Conservation (phyloP, 176 grass and related monocot genomes). For the Panicum miliaceum region DNA sequence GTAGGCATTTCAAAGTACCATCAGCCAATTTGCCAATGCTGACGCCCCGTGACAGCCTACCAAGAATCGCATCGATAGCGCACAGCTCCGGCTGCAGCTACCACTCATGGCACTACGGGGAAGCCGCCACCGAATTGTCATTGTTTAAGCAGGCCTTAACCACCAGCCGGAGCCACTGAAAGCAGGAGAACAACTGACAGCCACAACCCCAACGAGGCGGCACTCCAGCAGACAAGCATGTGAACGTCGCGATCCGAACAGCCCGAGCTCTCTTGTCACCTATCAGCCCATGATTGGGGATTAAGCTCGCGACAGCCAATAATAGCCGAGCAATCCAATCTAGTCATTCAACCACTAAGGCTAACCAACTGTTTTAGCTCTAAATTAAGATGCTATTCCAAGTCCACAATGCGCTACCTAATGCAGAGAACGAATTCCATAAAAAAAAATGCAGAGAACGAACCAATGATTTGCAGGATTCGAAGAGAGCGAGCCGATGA, state of each 20-base stretch:
- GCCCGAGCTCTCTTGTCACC: slow-evolving; percentile 39
- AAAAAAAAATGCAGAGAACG: neutral
- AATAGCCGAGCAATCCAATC: slow-evolving; percentile 17
- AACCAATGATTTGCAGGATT: slow-evolving; percentile 14
- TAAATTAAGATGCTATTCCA: slow-evolving; percentile 22
- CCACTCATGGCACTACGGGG: neutral
- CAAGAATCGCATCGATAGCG: slow-evolving; percentile 28
- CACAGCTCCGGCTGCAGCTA: slow-evolving; percentile 31
- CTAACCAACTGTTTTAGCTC: neutral
- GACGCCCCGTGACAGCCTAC: slow-evolving; percentile 48
- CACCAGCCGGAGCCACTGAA: slow-evolving; percentile 28
- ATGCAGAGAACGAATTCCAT: neutral
- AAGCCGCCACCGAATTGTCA: slow-evolving; percentile 30
- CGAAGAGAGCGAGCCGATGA: slow-evolving; percentile 6
- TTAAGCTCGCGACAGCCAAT: slow-evolving; percentile 31
- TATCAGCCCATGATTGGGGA: slow-evolving; percentile 60
- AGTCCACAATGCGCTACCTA: slow-evolving; percentile 28
- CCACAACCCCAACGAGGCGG: slow-evolving; percentile 43
- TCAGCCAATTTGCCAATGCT: neutral
- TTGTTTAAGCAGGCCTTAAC: slow-evolving; percentile 47
- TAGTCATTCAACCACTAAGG: slow-evolving; percentile 38
- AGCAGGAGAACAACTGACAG: slow-evolving; percentile 33
- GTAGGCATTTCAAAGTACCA: slow-evolving; percentile 29
- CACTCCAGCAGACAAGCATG: slow-evolving; percentile 35
- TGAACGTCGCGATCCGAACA: slow-evolving; percentile 56